Evolutionary conservation across 2,329 filamentous ascomycete species (phyloP), one percentile per base, ranked within the genome.

Genomic region (Beauveria caledonica): DNA sequence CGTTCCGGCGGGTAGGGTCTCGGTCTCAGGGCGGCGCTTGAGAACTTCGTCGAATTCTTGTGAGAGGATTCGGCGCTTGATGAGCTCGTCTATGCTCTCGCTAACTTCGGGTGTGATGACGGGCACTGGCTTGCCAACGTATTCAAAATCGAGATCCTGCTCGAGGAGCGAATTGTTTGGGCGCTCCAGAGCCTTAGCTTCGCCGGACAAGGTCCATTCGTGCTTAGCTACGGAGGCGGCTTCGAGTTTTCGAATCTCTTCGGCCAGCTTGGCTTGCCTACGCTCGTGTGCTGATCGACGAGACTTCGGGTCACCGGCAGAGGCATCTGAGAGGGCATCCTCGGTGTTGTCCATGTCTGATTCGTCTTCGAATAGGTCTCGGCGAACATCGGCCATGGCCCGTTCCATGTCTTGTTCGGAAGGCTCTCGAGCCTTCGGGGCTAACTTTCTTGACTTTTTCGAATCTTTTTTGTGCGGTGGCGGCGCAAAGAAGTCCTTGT

Each of bases 111-210:
- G 87, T 0, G 94, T 97, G 71, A 97, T 92, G 63, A 97, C 89
- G 1, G 93, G 91, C 0, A 97, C 88, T 0, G 94, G 93, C 73
- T 97, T 99, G 69, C 94, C 94, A 23, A 90, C 86, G 68, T 95
- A 86, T 75, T 99, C 94, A 70, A 97, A 99, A 65, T 97, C 93
- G 27, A 99, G 82, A 68, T 97, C 92, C 75, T 97, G 86, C 70
- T 97, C 92, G 1, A 99, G 84, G 2, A 99, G 82, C 0, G 93
- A 97, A 77, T 99, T 97, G 58, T 91, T 72, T 0, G 94, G 94
- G 40, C 94, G 84, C 66, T 94, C 90, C 1, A 80, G 80, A 1
- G 90, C 93, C 53, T 86, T 82, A 5, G 92, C 92, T 79, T 99
- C 94, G 69, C 94, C 94, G 10, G 88, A 83, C 57, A 97, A 78